These are phyloP conservation scores for Coffea canephora DNA, from an alignment of 257 asterid genomes.

Conservation along the genomic window DNA sequence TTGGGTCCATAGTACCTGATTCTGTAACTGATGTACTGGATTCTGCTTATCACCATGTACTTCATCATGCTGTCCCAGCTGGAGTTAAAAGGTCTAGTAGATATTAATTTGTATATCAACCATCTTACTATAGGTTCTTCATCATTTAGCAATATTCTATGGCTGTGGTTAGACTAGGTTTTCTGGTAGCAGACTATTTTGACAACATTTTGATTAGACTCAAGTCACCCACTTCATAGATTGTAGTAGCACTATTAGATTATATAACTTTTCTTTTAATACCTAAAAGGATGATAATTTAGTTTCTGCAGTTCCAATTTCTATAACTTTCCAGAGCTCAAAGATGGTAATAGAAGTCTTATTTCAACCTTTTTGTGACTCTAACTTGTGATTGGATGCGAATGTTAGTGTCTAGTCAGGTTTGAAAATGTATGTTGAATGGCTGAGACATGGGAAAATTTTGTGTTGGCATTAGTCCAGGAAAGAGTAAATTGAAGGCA, in stretches of 20 bases:
- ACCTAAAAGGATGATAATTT: background rate
- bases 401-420: background rate
- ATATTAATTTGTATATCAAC: conserved; percentile 6
- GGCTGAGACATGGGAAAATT: background rate
- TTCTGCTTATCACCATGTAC: conserved; percentile 77
- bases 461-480: background rate
- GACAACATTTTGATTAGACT: background rate
- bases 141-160: background rate
- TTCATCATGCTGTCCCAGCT: conserved; percentile 75
- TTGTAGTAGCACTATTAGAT: background rate
- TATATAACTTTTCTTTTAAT: background rate
- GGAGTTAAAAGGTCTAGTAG: conserved; percentile 67
- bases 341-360: background rate
- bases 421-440: background rate
- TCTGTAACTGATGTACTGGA: conserved; percentile 71
- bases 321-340: background rate
- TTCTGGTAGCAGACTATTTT: background rate
- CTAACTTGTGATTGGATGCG: background rate
- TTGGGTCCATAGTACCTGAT: conserved; percentile 79
- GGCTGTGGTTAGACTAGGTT: background rate
- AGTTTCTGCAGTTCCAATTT: background rate
- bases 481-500: background rate
- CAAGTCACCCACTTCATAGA: background rate
- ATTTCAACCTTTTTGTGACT: background rate
- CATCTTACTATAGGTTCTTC: background rate